Conservation (phyloP, 179 eudicot genomes). For the Spergularia azorica region DNA sequence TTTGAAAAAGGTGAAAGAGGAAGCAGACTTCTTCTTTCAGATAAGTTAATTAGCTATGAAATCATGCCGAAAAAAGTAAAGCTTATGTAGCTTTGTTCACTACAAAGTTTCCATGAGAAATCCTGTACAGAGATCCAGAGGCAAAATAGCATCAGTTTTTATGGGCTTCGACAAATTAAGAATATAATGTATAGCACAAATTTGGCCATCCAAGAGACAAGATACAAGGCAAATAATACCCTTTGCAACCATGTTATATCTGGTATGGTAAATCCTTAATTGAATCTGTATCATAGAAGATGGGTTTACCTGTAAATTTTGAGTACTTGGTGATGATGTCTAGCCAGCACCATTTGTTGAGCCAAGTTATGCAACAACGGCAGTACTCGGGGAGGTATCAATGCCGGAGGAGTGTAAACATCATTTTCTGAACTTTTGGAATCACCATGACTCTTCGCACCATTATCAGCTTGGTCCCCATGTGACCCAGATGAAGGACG, state of each 20-base stretch:
- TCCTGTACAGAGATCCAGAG: not conserved
- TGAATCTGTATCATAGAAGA: not conserved
- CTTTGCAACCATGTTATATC: not conserved
- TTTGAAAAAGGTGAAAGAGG: not conserved
- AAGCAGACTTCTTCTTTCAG: not conserved
- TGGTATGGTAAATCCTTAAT: not conserved
- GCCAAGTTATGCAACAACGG: constrained; percentile 92
- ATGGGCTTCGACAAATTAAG: not conserved
- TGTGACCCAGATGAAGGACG: constrained; percentile 84
- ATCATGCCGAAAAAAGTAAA: not conserved
- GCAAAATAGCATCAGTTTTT: not conserved
- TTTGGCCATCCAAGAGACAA: constrained; percentile 6
- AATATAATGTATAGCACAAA: not conserved
- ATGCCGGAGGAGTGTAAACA: constrained; percentile 78
- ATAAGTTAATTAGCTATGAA: not conserved
- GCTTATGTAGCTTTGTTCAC: not conserved
- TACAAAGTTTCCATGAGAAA: not conserved
- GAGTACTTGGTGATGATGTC: constrained; percentile 78
- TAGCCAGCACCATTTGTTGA: constrained; percentile 91
- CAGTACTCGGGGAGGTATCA: constrained; percentile 82
- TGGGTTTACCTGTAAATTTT: constrained; percentile 78
- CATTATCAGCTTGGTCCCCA: constrained; percentile 48
- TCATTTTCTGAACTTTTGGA: constrained; percentile 59
- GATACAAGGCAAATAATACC: constrained; percentile 7
- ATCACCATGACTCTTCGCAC: constrained; percentile 60